Base-by-base conservation (phyloP, 1,139 yeast species). In the Hemisphaericaspora xylofermentans region DNA sequence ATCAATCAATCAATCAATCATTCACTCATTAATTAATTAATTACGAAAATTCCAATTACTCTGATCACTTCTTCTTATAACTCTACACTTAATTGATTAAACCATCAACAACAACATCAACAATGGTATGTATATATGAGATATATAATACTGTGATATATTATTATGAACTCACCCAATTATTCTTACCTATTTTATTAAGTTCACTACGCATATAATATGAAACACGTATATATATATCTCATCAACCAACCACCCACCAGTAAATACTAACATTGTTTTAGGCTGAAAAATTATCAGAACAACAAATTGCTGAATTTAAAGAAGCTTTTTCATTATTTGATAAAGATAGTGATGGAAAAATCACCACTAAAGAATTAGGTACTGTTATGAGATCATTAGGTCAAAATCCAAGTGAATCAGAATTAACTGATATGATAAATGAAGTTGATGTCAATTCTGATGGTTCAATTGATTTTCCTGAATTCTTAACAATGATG, bases 321-420 rank as follows among this genome's bases (percentile, higher is more conserved):
- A 89, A 88, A 68, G 98, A 93, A 74, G 98, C 98, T 10, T 93
- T 93, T 64, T 88, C 97, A 44, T 79, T 93, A 51, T 93, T 93
- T 56, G 98, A 93, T 71, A 89, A 88, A 67, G 96, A 93, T 64
- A 86, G 91, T 57, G 98, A 91, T 68, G 98, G 98, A 48, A 71
- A 88, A 63, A 93, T 93, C 71, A 89, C 97, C 49, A 88, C 96
- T 57, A 82, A 87, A 61, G 98, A 93, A 68, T 77, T 93, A 56
- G 98, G 98, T 52, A 89, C 97, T 8, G 98, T 93, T 43, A 93
- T 93, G 98, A 84, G 98, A 69, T 88, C 97, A 14, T 76, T 93
- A 60, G 98, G 98, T 36, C 95, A 89, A 68, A 91, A 91, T 60
- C 98, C 98, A 24, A 84, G 96, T 33, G 98, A 93, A 66, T 83